These are phyloP conservation scores for Eucalyptus urophylla DNA, from an alignment of 345 rosid genomes.

Conservation along the genomic window DNA sequence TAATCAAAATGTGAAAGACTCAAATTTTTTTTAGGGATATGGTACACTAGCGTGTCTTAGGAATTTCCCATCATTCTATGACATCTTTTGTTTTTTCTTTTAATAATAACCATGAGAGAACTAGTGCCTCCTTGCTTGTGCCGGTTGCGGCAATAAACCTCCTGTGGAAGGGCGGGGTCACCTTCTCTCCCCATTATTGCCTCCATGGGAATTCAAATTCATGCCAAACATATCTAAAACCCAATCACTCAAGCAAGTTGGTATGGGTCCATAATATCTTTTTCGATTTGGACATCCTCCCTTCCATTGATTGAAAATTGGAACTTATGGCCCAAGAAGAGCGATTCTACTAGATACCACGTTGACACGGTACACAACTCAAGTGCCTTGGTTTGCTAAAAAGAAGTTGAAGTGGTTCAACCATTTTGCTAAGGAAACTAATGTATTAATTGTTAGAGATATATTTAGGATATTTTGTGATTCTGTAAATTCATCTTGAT, in stretches of 20 bases:
- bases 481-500: too few relatives aligned
- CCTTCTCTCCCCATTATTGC: not conserved
- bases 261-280: not conserved
- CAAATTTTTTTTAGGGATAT: rapidly evolving
- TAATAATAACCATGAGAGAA: not conserved
- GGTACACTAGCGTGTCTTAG: not conserved
- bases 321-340: not conserved
- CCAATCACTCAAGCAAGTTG: not conserved
- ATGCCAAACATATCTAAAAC: not conserved
- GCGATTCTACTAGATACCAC: not conserved
- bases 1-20: not conserved
- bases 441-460: not conserved
- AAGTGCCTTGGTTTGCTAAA: not conserved
- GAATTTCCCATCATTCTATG: not conserved
- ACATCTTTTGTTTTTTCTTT: not conserved
- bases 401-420: not conserved
- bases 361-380: not conserved
- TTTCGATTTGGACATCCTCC: not conserved
- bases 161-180: not conserved
- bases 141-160: not conserved
- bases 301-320: too few relatives aligned
- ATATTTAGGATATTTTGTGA: too few relatives aligned
- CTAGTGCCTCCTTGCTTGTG: not conserved
- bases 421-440: not conserved
- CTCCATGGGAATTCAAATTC: not conserved